Evolutionary conservation across 192 early-diverging fungal genomes (phyloP).

Genomic region (Linnemannia zychae): DNA sequence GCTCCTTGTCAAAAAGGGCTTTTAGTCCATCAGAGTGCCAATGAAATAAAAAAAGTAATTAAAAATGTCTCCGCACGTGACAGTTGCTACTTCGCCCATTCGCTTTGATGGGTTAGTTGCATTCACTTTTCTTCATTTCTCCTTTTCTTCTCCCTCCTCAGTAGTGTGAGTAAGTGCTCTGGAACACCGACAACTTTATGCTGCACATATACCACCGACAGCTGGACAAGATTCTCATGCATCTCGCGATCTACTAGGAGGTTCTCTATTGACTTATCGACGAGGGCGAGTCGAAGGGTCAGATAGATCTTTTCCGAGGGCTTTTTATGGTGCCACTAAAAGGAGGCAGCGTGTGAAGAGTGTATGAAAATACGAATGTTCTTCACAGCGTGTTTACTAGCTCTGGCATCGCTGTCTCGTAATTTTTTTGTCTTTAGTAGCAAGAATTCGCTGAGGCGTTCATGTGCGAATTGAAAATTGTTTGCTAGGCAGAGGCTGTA

Average conservation of each 20-base stretch:
- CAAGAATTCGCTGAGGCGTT: no score
- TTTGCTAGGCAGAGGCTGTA: no score
- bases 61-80: no score
- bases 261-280: background rate
- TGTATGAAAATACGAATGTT: no score
- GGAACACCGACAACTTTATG: background rate
- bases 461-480: no score
- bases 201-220: background rate
- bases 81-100: no score
- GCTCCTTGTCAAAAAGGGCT: slow-evolving; percentile 70
- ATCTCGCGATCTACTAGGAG: background rate
- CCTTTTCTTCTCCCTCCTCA: background rate
- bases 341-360: no score
- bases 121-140: background rate
- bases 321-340: background rate
- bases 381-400: no score
- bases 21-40: slow-evolving; percentile 24
- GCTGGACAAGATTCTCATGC: background rate
- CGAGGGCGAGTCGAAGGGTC: background rate
- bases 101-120: no score
- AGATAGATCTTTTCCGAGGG: background rate
- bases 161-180: background rate
- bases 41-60: background rate
- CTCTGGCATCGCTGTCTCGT: no score
- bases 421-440: no score